Evolutionary conservation across 2,329 filamentous ascomycete species (phyloP).

Genomic region (Diplocarpon mali): DNA sequence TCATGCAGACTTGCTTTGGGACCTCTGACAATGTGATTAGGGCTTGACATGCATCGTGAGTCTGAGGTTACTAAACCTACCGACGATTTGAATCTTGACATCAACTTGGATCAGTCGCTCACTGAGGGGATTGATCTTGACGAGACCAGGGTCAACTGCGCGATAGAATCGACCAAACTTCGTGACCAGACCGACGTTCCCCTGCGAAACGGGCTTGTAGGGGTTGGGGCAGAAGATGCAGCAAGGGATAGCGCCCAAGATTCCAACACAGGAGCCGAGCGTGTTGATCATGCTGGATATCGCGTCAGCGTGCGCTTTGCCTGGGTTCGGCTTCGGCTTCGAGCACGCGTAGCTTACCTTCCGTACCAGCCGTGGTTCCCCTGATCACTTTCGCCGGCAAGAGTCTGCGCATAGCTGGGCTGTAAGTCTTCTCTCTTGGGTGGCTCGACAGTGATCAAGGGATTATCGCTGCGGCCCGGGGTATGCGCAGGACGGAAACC

Average conservation of each 20-base stretch:
- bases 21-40: conserved; percentile 47
- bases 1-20: conserved; percentile 95
- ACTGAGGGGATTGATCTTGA: conserved; percentile 93
- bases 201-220: conserved; percentile 84
- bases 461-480: conserved; percentile 24
- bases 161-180: conserved; percentile 93
- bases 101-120: conserved; percentile 87
- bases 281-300: conserved; percentile 45
- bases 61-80: conserved; percentile 27
- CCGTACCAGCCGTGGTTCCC: conserved; percentile 81
- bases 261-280: conserved; percentile 65
- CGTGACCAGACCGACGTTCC: conserved; percentile 89
- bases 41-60: not conserved
- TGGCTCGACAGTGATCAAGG: conserved; percentile 62
- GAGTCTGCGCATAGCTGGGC: conserved; percentile 53
- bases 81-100: conserved; percentile 97
- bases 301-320: conserved; percentile 3
- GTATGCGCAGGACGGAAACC: conserved; percentile 13
- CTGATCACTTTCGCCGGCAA: conserved; percentile 53
- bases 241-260: conserved; percentile 78
- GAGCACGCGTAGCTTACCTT: conserved; percentile 45
- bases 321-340: not conserved
- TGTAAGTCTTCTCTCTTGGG: conserved; percentile 74
- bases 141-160: conserved; percentile 89
- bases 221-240: conserved; percentile 90